Conservation (phyloP, 2,329 filamentous ascomycete genomes). For the Penicillium griseofulvum region DNA sequence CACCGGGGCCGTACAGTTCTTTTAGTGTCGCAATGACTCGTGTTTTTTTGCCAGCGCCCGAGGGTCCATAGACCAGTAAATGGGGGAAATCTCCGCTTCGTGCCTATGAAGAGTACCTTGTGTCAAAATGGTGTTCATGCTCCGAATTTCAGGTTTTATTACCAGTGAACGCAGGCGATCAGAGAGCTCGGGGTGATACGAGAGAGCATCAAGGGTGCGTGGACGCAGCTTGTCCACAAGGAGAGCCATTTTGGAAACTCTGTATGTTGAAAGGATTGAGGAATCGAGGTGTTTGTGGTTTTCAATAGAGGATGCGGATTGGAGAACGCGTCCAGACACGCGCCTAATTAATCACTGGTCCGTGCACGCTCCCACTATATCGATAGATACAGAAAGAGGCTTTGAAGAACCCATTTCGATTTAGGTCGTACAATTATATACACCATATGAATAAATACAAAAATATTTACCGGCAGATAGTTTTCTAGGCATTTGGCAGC, state of each 20-base stretch:
- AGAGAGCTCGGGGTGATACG: conserved; percentile 86
- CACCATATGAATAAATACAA: neutral
- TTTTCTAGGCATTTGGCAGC: conserved; percentile 2
- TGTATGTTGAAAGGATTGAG: neutral
- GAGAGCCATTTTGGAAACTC: conserved; percentile 54
- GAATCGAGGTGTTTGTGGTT: neutral
- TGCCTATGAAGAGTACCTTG: conserved; percentile 56
- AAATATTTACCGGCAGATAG: conserved; percentile 2
- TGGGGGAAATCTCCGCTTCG: conserved; percentile 98
- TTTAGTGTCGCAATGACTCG: conserved; percentile 93
- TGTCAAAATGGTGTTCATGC: conserved; percentile 8
- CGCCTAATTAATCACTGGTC: conserved; percentile 40
- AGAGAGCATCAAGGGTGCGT: conserved; percentile 57
- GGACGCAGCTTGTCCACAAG: conserved; percentile 64
- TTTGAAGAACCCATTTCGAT: neutral
- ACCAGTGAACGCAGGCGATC: conserved; percentile 82
- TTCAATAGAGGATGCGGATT: conserved; percentile 16
- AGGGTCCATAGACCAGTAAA: conserved; percentile 93
- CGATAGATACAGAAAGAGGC: neutral
- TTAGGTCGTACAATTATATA: neutral
- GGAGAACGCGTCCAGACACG: conserved; percentile 39
- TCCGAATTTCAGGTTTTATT: conserved; percentile 25
- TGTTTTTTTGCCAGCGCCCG: conserved; percentile 96
- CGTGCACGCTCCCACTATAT: conserved; percentile 26
- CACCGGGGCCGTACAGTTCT: conserved; percentile 89